A percentile compares a stretch with the other conserved stretches of the same genome.
These are phyloP conservation scores for Ophiostoma montium DNA, from an alignment of 2,329 filamentous ascomycete genomes.

Conservation along the genomic window DNA sequence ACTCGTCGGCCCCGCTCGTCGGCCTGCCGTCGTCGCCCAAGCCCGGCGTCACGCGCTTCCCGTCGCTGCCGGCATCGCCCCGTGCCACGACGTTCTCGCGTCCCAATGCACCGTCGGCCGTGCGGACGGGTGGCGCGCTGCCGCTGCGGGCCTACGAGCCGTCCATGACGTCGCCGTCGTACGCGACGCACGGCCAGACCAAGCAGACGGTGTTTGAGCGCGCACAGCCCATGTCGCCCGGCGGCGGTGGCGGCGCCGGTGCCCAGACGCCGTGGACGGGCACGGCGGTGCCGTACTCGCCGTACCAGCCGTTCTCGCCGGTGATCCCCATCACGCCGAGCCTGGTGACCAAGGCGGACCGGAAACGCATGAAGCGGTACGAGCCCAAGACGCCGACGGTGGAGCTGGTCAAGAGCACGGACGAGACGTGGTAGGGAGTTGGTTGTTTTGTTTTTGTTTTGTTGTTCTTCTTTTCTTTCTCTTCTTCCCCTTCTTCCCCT, in stretches of 20 bases:
- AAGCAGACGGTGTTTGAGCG: slow-evolving; percentile 54
- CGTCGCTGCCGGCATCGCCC: slow-evolving; percentile 18
- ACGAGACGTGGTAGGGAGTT: slow-evolving; percentile 46
- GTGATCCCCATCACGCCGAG: slow-evolving; percentile 65
- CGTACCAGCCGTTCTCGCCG: slow-evolving; percentile 68
- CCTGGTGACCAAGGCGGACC: slow-evolving; percentile 54
- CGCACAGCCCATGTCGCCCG: slow-evolving; percentile 39
- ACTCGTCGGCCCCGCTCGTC: slow-evolving; percentile 35
- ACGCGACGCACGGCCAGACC: slow-evolving; percentile 24
- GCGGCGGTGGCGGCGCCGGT: too few relatives aligned
- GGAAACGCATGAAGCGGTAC: slow-evolving; percentile 52
- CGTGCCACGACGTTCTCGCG: slow-evolving; percentile 26
- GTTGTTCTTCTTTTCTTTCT: background rate
- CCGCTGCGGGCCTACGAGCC: slow-evolving; percentile 50
- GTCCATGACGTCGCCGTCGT: slow-evolving; percentile 35
- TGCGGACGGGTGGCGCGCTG: slow-evolving; percentile 41
- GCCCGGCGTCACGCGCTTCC: slow-evolving; percentile 25
- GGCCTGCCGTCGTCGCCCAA: slow-evolving; percentile 39
- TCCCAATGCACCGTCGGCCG: slow-evolving; percentile 35
- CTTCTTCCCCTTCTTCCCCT: background rate
- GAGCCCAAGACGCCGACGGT: slow-evolving; percentile 48
- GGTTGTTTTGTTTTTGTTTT: background rate
- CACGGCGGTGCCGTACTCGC: slow-evolving; percentile 54
- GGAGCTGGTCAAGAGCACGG: slow-evolving; percentile 45
- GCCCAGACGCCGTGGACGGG: slow-evolving; percentile 46